Conservation (phyloP, 2,329 filamentous ascomycete species). For the Curvularia lunata region DNA sequence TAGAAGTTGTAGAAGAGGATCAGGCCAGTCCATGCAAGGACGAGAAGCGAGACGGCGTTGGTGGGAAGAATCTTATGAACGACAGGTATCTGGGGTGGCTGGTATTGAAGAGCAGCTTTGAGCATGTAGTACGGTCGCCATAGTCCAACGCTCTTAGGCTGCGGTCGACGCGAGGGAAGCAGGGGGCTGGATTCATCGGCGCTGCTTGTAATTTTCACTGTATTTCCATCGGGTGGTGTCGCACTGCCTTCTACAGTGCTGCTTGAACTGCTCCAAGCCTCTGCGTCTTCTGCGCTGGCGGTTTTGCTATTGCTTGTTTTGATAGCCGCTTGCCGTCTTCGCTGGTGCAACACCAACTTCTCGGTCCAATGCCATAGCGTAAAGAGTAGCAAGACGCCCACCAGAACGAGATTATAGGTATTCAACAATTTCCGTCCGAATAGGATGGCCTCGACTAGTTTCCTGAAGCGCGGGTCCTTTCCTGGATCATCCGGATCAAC, state of each 20-base stretch:
- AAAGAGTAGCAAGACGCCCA: constrained; percentile 47
- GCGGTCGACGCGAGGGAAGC: constrained; percentile 23
- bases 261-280: constrained; percentile 48
- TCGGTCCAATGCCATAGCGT: constrained; percentile 48
- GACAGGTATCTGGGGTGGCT: constrained; percentile 63
- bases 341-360: constrained; percentile 30
- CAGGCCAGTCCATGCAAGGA: constrained; percentile 59
- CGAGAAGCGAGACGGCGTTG: constrained; percentile 62
- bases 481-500: constrained; percentile 41
- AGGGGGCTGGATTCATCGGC: constrained; percentile 45
- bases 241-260: constrained; percentile 47
- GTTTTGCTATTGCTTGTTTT: background rate
- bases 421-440: constrained; percentile 48
- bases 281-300: constrained; percentile 17
- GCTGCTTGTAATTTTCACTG: constrained; percentile 25
- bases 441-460: constrained; percentile 47
- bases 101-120: constrained; percentile 58
- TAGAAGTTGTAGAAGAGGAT: constrained; percentile 67
- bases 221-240: constrained; percentile 39
- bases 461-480: constrained; percentile 45
- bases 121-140: constrained; percentile 33
- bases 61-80: constrained; percentile 64
- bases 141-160: constrained; percentile 7
- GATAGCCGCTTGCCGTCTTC: constrained; percentile 5
- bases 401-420: constrained; percentile 51